Conservation (phyloP, 2,329 filamentous ascomycete genomes). For the Piedraia hortae region DNA sequence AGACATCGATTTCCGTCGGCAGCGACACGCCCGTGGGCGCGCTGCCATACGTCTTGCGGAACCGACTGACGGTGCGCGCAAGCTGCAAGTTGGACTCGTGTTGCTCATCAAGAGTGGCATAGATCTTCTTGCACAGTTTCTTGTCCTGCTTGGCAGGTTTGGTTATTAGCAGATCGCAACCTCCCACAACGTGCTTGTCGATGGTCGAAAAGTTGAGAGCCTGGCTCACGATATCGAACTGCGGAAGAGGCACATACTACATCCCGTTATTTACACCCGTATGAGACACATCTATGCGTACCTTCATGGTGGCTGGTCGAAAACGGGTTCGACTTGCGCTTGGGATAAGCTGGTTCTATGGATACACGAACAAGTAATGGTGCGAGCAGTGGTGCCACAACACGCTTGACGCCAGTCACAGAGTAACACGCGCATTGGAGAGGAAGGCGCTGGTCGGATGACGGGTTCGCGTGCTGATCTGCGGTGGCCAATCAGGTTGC, state of each 20-base stretch:
- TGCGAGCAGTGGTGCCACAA: too few species aligned
- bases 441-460: too few species aligned
- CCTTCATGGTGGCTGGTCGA: slow-evolving; percentile 11
- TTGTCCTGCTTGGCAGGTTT: slow-evolving; percentile 89
- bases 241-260: slow-evolving; percentile 72
- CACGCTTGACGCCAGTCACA: too few species aligned
- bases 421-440: too few species aligned
- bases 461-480: too few species aligned
- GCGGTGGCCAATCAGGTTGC: too few species aligned
- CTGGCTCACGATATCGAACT: slow-evolving; percentile 75
- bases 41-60: slow-evolving; percentile 24
- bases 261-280: too few species aligned
- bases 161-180: slow-evolving; percentile 90
- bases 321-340: too few species aligned
- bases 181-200: slow-evolving; percentile 74
- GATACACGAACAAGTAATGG: too few species aligned
- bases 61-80: slow-evolving; percentile 68
- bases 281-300: too few species aligned
- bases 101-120: slow-evolving; percentile 68
- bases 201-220: slow-evolving; percentile 88
- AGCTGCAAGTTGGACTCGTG: slow-evolving; percentile 65
- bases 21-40: slow-evolving; percentile 5
- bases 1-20: slow-evolving; percentile 30
- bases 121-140: slow-evolving; percentile 90
- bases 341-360: too few species aligned